Percentiles rank a stretch among this genome's conserved stretches.
Evolutionary conservation across 768 basidiomycete species (phyloP).

Genomic region (Tulasnella sp.): DNA sequence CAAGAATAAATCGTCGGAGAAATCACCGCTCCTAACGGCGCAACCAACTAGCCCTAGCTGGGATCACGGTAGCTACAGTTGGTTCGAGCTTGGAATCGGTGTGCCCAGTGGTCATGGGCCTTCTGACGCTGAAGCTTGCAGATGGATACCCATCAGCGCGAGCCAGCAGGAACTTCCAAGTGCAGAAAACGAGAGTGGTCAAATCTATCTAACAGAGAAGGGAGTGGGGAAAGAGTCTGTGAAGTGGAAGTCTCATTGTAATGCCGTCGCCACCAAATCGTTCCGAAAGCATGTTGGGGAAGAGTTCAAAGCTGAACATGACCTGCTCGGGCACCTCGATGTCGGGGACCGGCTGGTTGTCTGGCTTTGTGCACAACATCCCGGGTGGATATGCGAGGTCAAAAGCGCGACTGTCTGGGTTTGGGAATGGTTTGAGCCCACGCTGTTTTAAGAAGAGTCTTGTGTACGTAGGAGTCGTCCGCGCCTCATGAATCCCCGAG

Average conservation of each 20-base stretch:
- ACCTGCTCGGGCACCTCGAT: slow-evolving; percentile 25
- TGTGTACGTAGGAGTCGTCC: background rate
- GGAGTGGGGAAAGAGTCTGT: slow-evolving; percentile 11
- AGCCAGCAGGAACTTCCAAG: background rate
- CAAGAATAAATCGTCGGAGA: background rate
- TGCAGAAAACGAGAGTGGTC: background rate
- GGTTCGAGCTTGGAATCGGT: slow-evolving; percentile 29
- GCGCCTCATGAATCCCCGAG: background rate
- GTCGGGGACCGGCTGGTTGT: slow-evolving; percentile 26
- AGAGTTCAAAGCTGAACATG: slow-evolving; percentile 25
- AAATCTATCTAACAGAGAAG: background rate
- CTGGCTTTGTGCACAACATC: slow-evolving; percentile 25
- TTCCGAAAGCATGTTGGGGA: background rate
- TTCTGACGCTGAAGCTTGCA: background rate
- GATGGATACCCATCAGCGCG: background rate
- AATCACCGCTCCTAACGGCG: background rate
- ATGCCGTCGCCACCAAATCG: background rate
- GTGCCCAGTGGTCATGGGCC: background rate
- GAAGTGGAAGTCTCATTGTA: slow-evolving; percentile 26
- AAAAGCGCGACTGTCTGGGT: slow-evolving; percentile 15
- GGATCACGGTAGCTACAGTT: slow-evolving; percentile 27
- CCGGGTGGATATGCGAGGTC: slow-evolving; percentile 25
- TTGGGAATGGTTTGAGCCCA: slow-evolving; percentile 28
- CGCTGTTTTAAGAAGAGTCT: background rate
- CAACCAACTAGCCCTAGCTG: background rate